Conservation (phyloP, 441 rosid species). For the Pelargonium australe region DNA sequence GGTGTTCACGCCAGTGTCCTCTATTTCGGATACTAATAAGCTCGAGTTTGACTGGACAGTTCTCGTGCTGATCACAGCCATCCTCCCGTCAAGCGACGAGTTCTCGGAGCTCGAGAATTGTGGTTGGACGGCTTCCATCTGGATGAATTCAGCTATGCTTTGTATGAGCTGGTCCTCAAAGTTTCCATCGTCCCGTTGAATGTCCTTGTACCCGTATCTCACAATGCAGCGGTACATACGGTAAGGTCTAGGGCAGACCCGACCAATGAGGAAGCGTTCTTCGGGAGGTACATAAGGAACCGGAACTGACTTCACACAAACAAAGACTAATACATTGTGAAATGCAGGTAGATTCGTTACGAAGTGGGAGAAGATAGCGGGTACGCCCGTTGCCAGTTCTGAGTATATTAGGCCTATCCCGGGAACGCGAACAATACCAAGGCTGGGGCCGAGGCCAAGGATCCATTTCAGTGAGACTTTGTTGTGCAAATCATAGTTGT, state of each 20-base stretch:
- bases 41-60: constrained; percentile 41
- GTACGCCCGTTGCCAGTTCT: constrained; percentile 83
- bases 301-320: constrained; percentile 89
- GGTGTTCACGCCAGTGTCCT: constrained; percentile 28
- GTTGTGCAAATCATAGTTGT: constrained; percentile 81
- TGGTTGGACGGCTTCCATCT: constrained; percentile 78
- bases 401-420: constrained; percentile 91
- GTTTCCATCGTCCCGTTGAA: constrained; percentile 65
- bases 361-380: constrained; percentile 88
- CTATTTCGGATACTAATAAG: constrained; percentile 49
- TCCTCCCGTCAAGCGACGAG: constrained; percentile 68
- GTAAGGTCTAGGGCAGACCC: constrained; percentile 80
- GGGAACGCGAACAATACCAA: constrained; percentile 87
- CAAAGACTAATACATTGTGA: constrained; percentile 77
- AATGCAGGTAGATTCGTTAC: constrained; percentile 90
- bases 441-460: constrained; percentile 85
- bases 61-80: constrained; percentile 79
- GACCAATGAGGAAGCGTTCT: constrained; percentile 89
- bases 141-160: constrained; percentile 90
- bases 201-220: constrained; percentile 86
- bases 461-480: constrained; percentile 85
- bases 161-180: constrained; percentile 77
- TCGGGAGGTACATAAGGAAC: constrained; percentile 78
- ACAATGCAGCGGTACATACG: constrained; percentile 94
- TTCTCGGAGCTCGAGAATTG: constrained; percentile 48